Evolutionary conservation across 2,329 filamentous ascomycete species (phyloP), one percentile per base, ranked within the genome.

Genomic region (Arthroderma uncinatum): DNA sequence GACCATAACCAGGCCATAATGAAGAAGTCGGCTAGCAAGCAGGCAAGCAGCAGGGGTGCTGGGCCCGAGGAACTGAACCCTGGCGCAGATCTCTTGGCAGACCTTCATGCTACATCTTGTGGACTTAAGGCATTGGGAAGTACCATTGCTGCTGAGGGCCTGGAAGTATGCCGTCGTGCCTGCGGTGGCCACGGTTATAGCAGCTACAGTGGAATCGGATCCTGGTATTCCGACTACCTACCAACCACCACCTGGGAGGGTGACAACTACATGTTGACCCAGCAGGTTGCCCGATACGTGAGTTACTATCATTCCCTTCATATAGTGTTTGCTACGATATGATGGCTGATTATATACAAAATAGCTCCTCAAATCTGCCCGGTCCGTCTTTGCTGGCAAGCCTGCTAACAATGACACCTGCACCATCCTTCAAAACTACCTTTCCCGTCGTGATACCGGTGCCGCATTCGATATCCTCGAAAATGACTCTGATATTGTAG

Each of bases 201-300:
- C 56, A 82, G 79, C 65, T 88, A 89, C 73, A 82, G 82, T 56
- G 87, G 87, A n/a, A 87, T 91, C 63, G 86, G 85, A 1, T 74
- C 79, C 16, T 87, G 82, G 79, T 90, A 89, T 64, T 78, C 85
- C 28, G 86, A 90, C 68, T 89, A 89, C 67, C 76, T 89, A 1
- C 85, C 87, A 14, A 86, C 81, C 0, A 70, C 76, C 12, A 87
- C 85, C 8, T 87, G 84, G 83, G 86, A 89, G 68, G 86, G 86
- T 47, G 86, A 89, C 73, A 89, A 88, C 75, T 89, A 87, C 74
- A 89, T 90, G 86, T 76, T 90, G 59, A 87, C 85, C 8, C 86
- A 90, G 70, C 86, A 90, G 73, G 86, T 89, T 2, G 84, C 84
- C 2, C 80, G 85, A 58, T 89, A 89, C 65, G 75, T 79, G 72